Percentiles rank a stretch among this genome's conserved stretches.
phyloP scores from a whole-genome alignment of 768 basidiomycete genomes.

The Ramaria rubella region DNA sequence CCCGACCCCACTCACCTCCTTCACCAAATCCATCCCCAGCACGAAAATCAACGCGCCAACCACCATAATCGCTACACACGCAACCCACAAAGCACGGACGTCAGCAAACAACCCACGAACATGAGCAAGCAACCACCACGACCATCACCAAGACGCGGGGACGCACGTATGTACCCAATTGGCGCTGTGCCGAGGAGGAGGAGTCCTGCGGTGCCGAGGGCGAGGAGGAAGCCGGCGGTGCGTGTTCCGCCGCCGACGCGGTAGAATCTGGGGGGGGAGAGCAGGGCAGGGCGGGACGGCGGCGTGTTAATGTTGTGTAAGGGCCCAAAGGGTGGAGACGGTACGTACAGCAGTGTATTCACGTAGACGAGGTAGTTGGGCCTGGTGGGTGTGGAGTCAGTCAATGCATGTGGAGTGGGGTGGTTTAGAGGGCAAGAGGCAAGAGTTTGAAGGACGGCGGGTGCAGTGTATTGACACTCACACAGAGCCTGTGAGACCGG shows the following conservation, averaged over 20 bases:
- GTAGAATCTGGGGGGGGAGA: constrained; percentile 55
- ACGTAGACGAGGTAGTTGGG: constrained; percentile 88
- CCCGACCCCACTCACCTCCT: constrained; percentile 42
- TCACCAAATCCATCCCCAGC: constrained; percentile 87
- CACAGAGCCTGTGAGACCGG: constrained; percentile 78
- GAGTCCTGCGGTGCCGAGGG: constrained; percentile 60
- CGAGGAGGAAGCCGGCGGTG: constrained; percentile 80
- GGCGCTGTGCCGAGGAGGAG: constrained; percentile 81
- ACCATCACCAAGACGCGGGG: background rate
- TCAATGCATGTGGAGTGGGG: background rate
- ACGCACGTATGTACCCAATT: constrained; percentile 81
- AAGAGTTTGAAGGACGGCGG: too few species aligned
- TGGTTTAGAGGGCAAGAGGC: too few species aligned
- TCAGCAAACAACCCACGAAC: too few species aligned
- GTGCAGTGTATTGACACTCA: constrained; percentile 32
- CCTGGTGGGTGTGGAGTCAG: constrained; percentile 28
- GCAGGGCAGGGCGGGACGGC: too few species aligned
- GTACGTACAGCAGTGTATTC: constrained; percentile 70
- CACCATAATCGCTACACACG: constrained; percentile 70
- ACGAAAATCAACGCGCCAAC: constrained; percentile 92
- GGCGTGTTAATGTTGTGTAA: too few species aligned
- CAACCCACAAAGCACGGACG: background rate
- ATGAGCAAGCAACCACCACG: background rate
- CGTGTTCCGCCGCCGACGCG: constrained; percentile 86
- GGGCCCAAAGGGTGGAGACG: too few species aligned